A percentile compares a stretch with the other conserved stretches of the same genome.
Evolutionary conservation across 495 filamentous ascomycete genomes (phyloP).

Genomic region (Cercophora samala): DNA sequence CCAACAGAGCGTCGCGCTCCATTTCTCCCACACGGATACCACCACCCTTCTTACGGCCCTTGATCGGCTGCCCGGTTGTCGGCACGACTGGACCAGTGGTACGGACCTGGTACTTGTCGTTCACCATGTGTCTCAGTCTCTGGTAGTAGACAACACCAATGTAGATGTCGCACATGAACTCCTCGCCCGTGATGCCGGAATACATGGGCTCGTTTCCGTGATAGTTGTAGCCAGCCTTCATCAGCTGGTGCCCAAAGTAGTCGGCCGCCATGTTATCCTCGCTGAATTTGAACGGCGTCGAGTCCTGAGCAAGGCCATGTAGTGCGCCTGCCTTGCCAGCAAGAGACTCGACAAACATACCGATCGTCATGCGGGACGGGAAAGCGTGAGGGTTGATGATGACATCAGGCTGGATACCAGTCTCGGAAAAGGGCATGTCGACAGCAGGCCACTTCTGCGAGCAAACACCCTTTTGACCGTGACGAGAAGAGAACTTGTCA

Average conservation of each 20-base stretch:
- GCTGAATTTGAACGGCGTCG: conserved; percentile 89
- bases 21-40: conserved; percentile 99
- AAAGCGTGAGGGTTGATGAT: conserved; percentile 99
- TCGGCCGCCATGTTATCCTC: conserved; percentile 89
- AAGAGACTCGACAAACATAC: conserved; percentile 97
- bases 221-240: conserved; percentile 94
- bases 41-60: conserved; percentile 90
- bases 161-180: conserved; percentile 93
- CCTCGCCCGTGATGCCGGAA: conserved; percentile 89
- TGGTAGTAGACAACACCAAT: conserved; percentile 97
- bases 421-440: conserved; percentile 98
- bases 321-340: conserved; percentile 92
- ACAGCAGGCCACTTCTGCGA: conserved; percentile 93
- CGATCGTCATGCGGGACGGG: conserved; percentile 99
- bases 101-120: conserved; percentile 98
- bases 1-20: conserved; percentile 92
- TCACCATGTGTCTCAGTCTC: conserved; percentile 96
- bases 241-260: conserved; percentile 93
- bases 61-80: conserved; percentile 92
- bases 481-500: conserved; percentile 97
- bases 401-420: conserved; percentile 92
- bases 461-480: conserved; percentile 96
- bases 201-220: conserved; percentile 98
- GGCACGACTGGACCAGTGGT: conserved; percentile 88
- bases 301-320: conserved; percentile 91